Base-by-base conservation (phyloP, 2,329 filamentous ascomycete genomes). In the Stromatinia cepivora region DNA sequence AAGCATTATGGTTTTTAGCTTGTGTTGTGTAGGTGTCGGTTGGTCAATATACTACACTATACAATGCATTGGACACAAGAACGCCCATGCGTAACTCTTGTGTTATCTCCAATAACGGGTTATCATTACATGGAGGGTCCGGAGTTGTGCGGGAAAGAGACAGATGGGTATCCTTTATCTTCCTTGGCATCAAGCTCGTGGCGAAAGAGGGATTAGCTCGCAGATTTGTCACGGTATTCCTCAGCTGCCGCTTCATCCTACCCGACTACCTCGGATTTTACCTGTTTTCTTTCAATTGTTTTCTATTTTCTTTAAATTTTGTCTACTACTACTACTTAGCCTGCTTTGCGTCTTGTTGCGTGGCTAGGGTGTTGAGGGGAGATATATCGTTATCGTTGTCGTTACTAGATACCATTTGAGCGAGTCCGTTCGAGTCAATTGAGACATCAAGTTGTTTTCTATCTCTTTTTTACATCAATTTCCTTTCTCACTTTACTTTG, bases 391-490 rank as follows among this genome's bases (percentile, higher is more conserved):
- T 39, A 63, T 59, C 59, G 22, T 36, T 39, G 52, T 28, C 31
- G 46, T 63, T 63, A 39, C 46, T 39, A 63, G 46, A 63, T 63
- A 63, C 59, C 59, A 63, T 52, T 63, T 52, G 45, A 50, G 59
- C 46, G 46, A 63, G 31, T 28, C 3, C 9, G 46, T 63, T 17
- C 59, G 15, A 39, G 15, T 39, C n/a, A 52, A 31, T 50, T 63
- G 31, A 39, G 59, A 63, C 59, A 39, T 39, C 59, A 63, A 52
- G 52, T 63, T 63, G 22, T 63, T 52, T 39, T 39, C 28, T 22
- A 7, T 36, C 25, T 62, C 10, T 50, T 31, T 25, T 46, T 62
- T 36, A 36, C 25, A 39, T 63, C 45, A 36, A 25, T 63, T 50
- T 63, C 59, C 45, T 50, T 36, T n/a, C 28, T 11, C 17, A 50